A percentile compares a stretch with the other conserved stretches of the same genome.
Conservation (phyloP, 2,329 filamentous ascomycete species). For the Juglanconis oblonga region DNA sequence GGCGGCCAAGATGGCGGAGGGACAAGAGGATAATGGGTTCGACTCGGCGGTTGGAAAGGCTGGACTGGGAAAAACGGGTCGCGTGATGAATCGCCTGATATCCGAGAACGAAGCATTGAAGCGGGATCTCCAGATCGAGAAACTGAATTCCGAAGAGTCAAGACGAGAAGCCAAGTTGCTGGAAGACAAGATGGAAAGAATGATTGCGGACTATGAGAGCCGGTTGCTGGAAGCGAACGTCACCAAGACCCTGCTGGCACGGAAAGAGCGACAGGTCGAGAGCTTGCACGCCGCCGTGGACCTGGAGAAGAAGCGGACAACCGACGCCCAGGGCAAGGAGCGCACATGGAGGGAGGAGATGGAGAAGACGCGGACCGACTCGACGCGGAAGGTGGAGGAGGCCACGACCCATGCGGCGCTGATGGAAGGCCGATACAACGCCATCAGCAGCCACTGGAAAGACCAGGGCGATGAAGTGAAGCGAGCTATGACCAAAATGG, state of each 20-base stretch:
- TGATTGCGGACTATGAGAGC: conserved; percentile 66
- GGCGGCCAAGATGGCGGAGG: conserved; percentile 16
- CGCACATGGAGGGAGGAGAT: conserved; percentile 60
- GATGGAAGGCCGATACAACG: conserved; percentile 68
- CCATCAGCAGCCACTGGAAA: conserved; percentile 64
- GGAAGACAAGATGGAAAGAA: conserved; percentile 69
- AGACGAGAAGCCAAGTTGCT: conserved; percentile 64
- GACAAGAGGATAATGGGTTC: conserved; percentile 34
- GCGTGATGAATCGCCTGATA: conserved; percentile 78
- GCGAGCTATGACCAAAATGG: conserved; percentile 46
- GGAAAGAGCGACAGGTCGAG: conserved; percentile 73
- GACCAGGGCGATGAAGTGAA: conserved; percentile 63
- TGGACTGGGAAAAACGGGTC: conserved; percentile 69
- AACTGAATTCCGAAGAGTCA: conserved; percentile 65
- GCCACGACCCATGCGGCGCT: conserved; percentile 63
- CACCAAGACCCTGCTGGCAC: conserved; percentile 66
- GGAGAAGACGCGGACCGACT: conserved; percentile 58
- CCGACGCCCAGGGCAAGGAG: conserved; percentile 58
- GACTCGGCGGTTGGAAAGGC: conserved; percentile 69
- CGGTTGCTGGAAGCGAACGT: conserved; percentile 67
- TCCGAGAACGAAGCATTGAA: conserved; percentile 77
- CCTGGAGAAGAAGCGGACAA: conserved; percentile 59
- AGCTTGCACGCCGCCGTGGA: conserved; percentile 63
- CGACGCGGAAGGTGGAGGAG: conserved; percentile 62
- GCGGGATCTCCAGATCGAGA: conserved; percentile 67